Percentiles rank a stretch among this genome's conserved stretches.
Evolutionary conservation across 768 basidiomycete genomes (phyloP).

Genomic region (Agrocybe praecox): DNA sequence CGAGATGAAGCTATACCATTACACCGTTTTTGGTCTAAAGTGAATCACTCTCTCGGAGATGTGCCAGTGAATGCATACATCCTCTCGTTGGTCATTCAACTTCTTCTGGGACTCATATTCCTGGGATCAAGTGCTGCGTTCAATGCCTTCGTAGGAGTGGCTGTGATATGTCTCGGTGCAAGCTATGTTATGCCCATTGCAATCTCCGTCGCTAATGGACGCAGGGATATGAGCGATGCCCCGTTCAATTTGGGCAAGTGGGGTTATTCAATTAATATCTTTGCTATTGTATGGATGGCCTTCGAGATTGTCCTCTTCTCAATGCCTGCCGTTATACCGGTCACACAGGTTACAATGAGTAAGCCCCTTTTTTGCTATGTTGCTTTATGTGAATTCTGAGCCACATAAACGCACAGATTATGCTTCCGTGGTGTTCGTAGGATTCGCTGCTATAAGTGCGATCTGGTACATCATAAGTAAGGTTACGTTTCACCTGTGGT

Average conservation of each 20-base stretch:
- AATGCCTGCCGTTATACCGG: constrained; percentile 67
- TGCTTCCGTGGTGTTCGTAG: constrained; percentile 68
- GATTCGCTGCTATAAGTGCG: constrained; percentile 58
- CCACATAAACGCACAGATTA: constrained; percentile 46
- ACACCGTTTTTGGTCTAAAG: constrained; percentile 45
- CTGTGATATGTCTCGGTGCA: constrained; percentile 66
- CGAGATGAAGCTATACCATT: constrained; percentile 68
- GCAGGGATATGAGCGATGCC: constrained; percentile 48
- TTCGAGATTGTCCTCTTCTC: constrained; percentile 70
- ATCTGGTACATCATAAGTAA: constrained; percentile 62
- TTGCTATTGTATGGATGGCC: constrained; percentile 59
- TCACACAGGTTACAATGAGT: constrained; percentile 52
- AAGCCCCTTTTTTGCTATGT: no score
- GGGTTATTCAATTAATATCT: constrained; percentile 48
- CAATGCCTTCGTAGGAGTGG: constrained; percentile 69
- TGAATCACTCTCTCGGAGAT: constrained; percentile 41
- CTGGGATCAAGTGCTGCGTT: constrained; percentile 66
- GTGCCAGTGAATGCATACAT: constrained; percentile 64
- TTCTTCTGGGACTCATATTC: constrained; percentile 63
- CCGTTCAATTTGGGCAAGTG: constrained; percentile 50
- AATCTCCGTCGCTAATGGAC: constrained; percentile 47
- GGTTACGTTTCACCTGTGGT: constrained; percentile 18
- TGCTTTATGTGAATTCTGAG: background rate
- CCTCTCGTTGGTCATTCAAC: constrained; percentile 58
- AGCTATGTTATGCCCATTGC: constrained; percentile 66